These are phyloP conservation scores for Fraxinus latifolia DNA, from an alignment of 305 asterid species.

Conservation along the genomic window DNA sequence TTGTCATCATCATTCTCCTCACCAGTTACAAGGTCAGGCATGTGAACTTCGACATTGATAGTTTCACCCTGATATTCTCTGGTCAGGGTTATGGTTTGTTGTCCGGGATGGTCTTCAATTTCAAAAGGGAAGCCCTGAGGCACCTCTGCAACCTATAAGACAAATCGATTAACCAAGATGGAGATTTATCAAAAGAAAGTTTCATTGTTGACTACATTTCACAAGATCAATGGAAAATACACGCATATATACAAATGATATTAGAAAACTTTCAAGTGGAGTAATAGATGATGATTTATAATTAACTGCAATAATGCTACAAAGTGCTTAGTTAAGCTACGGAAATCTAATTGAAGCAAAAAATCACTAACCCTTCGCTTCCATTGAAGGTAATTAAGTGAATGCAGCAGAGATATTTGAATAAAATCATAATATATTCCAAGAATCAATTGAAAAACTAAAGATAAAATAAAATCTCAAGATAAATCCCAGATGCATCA, in stretches of 20 bases:
- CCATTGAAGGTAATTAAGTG: background rate
- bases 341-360: background rate
- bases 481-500: background rate
- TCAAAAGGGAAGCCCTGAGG: conserved; percentile 76
- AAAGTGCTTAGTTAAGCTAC: background rate
- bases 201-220: background rate
- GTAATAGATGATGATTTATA: background rate
- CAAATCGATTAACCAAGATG: background rate
- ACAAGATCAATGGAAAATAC: background rate
- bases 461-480: background rate
- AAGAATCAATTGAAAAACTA: background rate
- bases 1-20: conserved; percentile 36
- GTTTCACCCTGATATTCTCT: conserved; percentile 66
- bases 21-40: conserved; percentile 59
- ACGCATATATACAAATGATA: background rate
- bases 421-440: background rate
- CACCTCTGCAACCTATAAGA: conserved; percentile 41
- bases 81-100: conserved; percentile 56
- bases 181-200: background rate
- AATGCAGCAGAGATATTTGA: background rate
- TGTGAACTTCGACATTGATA: conserved; percentile 67
- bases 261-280: background rate
- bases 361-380: background rate
- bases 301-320: background rate
- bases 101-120: conserved; percentile 65